These are phyloP conservation scores for Scedosporium aurantiacum DNA, from an alignment of 2,329 filamentous ascomycete genomes.

Conservation along the genomic window DNA sequence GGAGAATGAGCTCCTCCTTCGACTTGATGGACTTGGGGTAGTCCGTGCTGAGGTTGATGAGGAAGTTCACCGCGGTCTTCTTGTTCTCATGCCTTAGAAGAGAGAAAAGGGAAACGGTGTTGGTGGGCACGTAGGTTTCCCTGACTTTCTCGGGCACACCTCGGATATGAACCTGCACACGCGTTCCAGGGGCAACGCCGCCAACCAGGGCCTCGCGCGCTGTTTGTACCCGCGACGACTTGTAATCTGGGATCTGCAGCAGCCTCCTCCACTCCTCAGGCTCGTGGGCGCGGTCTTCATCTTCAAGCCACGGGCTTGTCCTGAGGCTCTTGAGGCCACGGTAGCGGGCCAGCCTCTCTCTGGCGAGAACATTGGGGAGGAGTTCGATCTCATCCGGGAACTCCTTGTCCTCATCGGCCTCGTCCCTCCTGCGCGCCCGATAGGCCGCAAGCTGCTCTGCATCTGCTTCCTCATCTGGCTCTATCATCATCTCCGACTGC, in stretches of 20 bases:
- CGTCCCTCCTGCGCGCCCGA: conserved; percentile 63
- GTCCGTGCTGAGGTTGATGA: conserved; percentile 74
- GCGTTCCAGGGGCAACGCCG: conserved; percentile 71
- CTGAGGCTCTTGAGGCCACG: conserved; percentile 85
- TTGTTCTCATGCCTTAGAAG: conserved; percentile 93
- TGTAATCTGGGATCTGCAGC: conserved; percentile 82
- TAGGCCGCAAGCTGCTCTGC: conserved; percentile 72
- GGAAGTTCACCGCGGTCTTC: conserved; percentile 78
- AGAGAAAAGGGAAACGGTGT: conserved; percentile 68
- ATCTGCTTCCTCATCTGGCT: conserved; percentile 70
- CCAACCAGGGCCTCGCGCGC: conserved; percentile 79
- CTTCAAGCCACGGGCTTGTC: conserved; percentile 78
- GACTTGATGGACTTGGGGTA: conserved; percentile 68
- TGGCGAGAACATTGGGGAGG: conserved; percentile 72
- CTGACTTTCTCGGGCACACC: conserved; percentile 32
- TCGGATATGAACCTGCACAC: conserved; percentile 68
- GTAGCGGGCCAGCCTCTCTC: conserved; percentile 77
- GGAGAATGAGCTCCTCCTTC: conserved; percentile 84
- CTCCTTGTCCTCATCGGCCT: conserved; percentile 81
- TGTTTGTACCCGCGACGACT: conserved; percentile 64
- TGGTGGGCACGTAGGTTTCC: conserved; percentile 34
- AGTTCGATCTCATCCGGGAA: conserved; percentile 97
- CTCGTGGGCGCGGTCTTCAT: conserved; percentile 76
- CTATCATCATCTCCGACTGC: conserved; percentile 84
- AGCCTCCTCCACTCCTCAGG: conserved; percentile 83